phyloP scores from a whole-genome alignment of 805 yeast species.

The Yamadazyma paraphyllophila region DNA sequence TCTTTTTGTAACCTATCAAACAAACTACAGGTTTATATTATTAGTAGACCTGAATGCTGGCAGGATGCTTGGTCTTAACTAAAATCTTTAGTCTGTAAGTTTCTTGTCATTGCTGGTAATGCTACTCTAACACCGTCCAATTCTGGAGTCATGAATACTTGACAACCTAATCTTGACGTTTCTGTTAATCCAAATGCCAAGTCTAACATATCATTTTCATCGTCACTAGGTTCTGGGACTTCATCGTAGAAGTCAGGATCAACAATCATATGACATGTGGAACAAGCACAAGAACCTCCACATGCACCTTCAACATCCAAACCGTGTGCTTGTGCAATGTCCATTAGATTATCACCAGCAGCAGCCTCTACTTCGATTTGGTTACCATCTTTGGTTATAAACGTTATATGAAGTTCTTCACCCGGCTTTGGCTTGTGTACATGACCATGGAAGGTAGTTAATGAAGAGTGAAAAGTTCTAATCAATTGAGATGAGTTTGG shows the following conservation, averaged over 20 bases:
- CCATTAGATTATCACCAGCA: conserved; percentile 88
- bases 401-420: conserved; percentile 79
- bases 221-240: conserved; percentile 94
- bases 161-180: conserved; percentile 95
- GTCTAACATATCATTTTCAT: conserved; percentile 97
- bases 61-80: conserved; percentile 25
- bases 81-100: conserved; percentile 81
- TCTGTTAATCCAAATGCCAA: conserved; percentile 96
- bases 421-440: conserved; percentile 89
- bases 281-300: conserved; percentile 98
- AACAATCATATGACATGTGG: conserved; percentile 94
- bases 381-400: conserved; percentile 86
- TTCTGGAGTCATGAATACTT: conserved; percentile 83
- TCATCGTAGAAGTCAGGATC: conserved; percentile 92
- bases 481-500: background rate
- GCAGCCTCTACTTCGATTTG: conserved; percentile 82
- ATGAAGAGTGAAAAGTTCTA: conserved; percentile 19
- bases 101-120: conserved; percentile 95
- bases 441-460: conserved; percentile 65
- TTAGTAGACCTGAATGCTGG: background rate
- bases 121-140: conserved; percentile 94
- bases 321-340: conserved; percentile 91
- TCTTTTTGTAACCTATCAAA: background rate
- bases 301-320: conserved; percentile 98
- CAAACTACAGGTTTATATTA: background rate